Conservation (phyloP, 495 filamentous ascomycete species). For the Friedmanniomyces simplex region DNA sequence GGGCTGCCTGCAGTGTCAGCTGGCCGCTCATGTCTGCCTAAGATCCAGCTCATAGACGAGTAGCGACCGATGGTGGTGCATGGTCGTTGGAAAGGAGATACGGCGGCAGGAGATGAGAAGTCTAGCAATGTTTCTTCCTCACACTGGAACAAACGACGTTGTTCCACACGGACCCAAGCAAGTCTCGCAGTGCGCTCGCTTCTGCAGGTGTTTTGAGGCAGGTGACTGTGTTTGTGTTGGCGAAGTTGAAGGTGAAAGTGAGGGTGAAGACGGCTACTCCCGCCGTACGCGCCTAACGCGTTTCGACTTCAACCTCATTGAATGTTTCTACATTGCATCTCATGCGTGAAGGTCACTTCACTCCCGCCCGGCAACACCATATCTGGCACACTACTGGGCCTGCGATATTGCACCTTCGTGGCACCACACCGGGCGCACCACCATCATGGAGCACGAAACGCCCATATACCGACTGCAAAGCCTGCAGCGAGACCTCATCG, state of each 20-base stretch:
- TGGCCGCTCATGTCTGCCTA: slow-evolving; percentile 16
- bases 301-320: background rate
- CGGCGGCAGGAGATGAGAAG: background rate
- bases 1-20: slow-evolving; percentile 10
- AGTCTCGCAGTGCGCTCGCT: no score
- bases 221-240: no score
- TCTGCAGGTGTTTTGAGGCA: no score
- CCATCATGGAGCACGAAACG: slow-evolving; percentile 54
- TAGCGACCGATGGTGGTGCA: background rate
- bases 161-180: no score
- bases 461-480: slow-evolving; percentile 58
- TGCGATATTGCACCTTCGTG: no score
- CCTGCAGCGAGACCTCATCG: slow-evolving; percentile 67
- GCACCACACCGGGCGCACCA: no score
- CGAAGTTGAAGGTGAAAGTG: no score
- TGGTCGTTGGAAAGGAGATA: no score
- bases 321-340: slow-evolving; percentile 8
- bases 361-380: background rate
- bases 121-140: no score
- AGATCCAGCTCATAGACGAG: background rate
- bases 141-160: no score
- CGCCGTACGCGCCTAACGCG: background rate
- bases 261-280: no score
- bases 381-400: background rate
- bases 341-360: background rate